Evolutionary conservation across 805 yeast species (phyloP).

Genomic region (Tetrapisispora arboricola): DNA sequence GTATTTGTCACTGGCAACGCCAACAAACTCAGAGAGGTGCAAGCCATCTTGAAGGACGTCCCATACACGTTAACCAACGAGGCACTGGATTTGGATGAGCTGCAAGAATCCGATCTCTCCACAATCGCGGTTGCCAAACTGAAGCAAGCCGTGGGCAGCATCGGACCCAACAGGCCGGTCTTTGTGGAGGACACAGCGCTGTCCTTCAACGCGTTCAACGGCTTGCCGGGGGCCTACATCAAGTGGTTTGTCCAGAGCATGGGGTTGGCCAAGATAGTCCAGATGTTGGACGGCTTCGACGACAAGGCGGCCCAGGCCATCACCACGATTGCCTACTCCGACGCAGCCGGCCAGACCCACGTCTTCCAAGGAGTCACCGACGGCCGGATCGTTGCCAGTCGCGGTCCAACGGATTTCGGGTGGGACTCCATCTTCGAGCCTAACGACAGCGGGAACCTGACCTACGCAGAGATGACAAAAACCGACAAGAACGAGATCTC

Average conservation of each 20-base stretch:
- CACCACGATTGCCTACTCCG: conserved; percentile 88
- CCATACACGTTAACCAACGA: conserved; percentile 42
- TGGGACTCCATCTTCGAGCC: conserved; percentile 94
- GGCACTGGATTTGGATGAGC: conserved; percentile 73
- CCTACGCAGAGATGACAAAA: conserved; percentile 87
- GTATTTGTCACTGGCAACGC: conserved; percentile 83
- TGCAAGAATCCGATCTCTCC: conserved; percentile 75
- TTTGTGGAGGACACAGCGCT: conserved; percentile 93
- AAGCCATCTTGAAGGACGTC: conserved; percentile 43
- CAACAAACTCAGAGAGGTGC: conserved; percentile 79
- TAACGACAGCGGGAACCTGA: conserved; percentile 38
- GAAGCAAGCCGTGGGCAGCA: conserved; percentile 49
- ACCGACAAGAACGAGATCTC: conserved; percentile 67
- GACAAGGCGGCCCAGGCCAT: conserved; percentile 80
- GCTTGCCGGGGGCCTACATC: conserved; percentile 89
- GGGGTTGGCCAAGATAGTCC: conserved; percentile 69
- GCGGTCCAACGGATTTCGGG: conserved; percentile 82
- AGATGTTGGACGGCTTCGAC: conserved; percentile 70
- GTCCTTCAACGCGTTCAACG: conserved; percentile 68
- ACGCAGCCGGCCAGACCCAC: conserved; percentile 67
- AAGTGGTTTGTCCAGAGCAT: conserved; percentile 81
- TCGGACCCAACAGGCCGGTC: conserved; percentile 59
- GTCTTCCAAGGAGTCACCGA: conserved; percentile 77
- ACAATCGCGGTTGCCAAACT: conserved; percentile 79
- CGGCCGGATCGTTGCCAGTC: conserved; percentile 66